These are phyloP conservation scores for Termitomyces sp. DNA, from an alignment of 768 basidiomycete species.

Conservation along the genomic window DNA sequence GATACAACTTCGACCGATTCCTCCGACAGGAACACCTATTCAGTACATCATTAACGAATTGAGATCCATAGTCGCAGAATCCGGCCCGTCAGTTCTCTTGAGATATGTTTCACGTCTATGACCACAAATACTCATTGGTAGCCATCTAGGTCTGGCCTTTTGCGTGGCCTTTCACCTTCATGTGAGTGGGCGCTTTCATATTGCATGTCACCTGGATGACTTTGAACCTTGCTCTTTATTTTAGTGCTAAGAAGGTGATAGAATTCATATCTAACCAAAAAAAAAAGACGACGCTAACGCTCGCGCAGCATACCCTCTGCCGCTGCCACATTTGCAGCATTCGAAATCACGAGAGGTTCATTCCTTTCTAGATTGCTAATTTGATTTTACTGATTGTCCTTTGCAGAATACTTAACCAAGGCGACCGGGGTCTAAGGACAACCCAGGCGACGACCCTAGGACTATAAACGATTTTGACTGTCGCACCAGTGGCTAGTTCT, in stretches of 20 bases:
- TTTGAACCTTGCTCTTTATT: neutral
- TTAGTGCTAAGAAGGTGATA: slow-evolving; percentile 60
- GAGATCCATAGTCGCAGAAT: slow-evolving; percentile 59
- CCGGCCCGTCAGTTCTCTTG: slow-evolving; percentile 57
- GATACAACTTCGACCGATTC: slow-evolving; percentile 71
- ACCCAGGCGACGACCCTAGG: neutral
- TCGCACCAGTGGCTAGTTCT: neutral
- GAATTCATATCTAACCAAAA: neutral
- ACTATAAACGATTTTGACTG: neutral
- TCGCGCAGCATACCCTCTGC: slow-evolving; percentile 78
- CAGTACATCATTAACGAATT: slow-evolving; percentile 75
- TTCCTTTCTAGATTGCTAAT: neutral
- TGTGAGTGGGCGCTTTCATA: slow-evolving; percentile 38
- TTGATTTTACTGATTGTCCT: neutral
- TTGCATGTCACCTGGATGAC: neutral
- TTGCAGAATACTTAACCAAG: slow-evolving; percentile 32
- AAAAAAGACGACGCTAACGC: neutral
- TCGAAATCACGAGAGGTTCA: slow-evolving; percentile 75
- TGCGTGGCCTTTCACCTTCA: slow-evolving; percentile 73
- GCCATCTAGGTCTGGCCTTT: slow-evolving; percentile 49
- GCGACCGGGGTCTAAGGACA: slow-evolving; percentile 28
- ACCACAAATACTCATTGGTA: neutral
- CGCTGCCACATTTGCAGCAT: slow-evolving; percentile 85
- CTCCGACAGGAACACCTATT: slow-evolving; percentile 68
- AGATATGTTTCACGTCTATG: neutral